Percentiles rank a stretch among this genome's conserved stretches.
These are phyloP conservation scores for Amaranthus palmeri DNA, from an alignment of 148 eudicot genomes.

Conservation along the genomic window DNA sequence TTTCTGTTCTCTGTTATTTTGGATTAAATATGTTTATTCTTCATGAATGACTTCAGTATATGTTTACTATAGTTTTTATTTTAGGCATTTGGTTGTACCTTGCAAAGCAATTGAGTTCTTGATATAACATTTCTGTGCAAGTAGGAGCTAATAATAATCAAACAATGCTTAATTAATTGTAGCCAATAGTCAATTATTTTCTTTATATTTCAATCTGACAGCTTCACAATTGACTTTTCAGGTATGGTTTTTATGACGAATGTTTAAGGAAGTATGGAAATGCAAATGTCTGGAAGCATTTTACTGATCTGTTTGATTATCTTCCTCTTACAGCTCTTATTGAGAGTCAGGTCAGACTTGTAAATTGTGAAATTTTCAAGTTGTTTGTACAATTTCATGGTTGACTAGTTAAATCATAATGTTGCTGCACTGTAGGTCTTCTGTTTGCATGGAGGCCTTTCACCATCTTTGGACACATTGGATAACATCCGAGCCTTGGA, in stretches of 20 bases:
- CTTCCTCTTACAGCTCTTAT: constrained; percentile 95
- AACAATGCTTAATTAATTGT: too few species aligned
- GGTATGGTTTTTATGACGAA: constrained; percentile 98
- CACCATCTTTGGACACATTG: constrained; percentile 86
- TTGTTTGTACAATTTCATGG: not conserved
- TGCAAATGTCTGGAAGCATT: constrained; percentile 97
- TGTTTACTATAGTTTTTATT: too few species aligned
- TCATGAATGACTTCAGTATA: too few species aligned
- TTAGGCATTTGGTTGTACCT: too few species aligned
- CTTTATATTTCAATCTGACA: not conserved
- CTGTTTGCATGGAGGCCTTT: constrained; percentile 98
- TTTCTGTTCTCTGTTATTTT: too few species aligned
- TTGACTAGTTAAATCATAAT: not conserved
- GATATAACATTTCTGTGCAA: not conserved
- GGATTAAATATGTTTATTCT: too few species aligned
- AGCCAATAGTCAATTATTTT: not conserved
- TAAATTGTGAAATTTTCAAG: not conserved
- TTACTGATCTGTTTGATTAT: constrained; percentile 94
- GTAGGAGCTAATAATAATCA: not conserved
- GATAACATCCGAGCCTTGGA: constrained; percentile 94
- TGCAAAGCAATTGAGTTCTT: not conserved
- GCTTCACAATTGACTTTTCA: constrained; percentile 24
- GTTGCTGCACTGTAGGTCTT: constrained; percentile 46
- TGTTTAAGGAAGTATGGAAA: constrained; percentile 97
- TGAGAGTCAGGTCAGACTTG: constrained; percentile 80